Conservation (phyloP, 345 rosid species). For the Punica granatum region DNA sequence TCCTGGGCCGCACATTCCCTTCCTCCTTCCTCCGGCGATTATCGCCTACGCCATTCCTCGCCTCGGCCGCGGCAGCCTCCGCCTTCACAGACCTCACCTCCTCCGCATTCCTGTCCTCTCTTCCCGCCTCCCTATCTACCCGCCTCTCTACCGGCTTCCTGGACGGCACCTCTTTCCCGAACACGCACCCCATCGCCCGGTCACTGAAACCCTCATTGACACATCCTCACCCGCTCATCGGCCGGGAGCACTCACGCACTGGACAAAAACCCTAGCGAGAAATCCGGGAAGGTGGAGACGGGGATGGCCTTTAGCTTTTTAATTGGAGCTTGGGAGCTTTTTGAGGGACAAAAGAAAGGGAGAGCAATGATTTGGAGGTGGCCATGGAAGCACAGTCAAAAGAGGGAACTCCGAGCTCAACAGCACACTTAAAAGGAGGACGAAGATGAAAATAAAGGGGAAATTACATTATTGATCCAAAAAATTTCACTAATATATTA, state of each 20-base stretch:
- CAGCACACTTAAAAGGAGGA: not conserved
- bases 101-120: slow-evolving; percentile 12
- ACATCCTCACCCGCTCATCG: slow-evolving; percentile 9
- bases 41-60: slow-evolving; percentile 27
- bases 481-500: too few species aligned
- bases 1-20: slow-evolving; percentile 18
- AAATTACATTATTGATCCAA: too few species aligned
- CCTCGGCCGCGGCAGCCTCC: slow-evolving; percentile 26
- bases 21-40: slow-evolving; percentile 14
- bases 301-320: not conserved
- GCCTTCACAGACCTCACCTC: slow-evolving; percentile 22
- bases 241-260: not conserved
- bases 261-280: not conserved
- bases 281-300: not conserved
- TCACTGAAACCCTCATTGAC: slow-evolving; percentile 32
- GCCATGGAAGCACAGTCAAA: slow-evolving; percentile 19
- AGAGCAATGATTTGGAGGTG: slow-evolving; percentile 38
- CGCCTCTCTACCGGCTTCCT: slow-evolving; percentile 36
- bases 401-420: not conserved
- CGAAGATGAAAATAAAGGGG: not conserved
- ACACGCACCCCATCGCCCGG: slow-evolving; percentile 69
- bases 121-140: slow-evolving; percentile 16
- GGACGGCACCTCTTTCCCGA: slow-evolving; percentile 44
- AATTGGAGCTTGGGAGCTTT: slow-evolving; percentile 11
- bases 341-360: slow-evolving; percentile 28